Conservation (phyloP, 139 green algal genomes). For the Picochlorum sp. region DNA sequence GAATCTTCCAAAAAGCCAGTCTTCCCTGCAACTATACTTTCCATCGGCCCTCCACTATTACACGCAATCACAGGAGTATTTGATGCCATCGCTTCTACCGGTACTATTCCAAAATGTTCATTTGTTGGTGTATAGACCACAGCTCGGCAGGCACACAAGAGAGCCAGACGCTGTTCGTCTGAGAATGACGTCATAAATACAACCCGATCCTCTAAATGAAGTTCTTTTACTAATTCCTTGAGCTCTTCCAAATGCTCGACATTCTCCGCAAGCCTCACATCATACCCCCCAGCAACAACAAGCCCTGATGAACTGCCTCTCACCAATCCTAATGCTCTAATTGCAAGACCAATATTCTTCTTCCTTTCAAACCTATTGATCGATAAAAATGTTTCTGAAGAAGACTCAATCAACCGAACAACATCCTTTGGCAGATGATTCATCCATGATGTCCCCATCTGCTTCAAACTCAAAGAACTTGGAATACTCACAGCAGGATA, state of each 20-base stretch:
- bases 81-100: constrained; percentile 90
- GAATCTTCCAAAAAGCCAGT: constrained; percentile 67
- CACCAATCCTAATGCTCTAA: constrained; percentile 53
- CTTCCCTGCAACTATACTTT: constrained; percentile 57
- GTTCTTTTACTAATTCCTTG: constrained; percentile 31
- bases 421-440: constrained; percentile 35
- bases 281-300: constrained; percentile 82
- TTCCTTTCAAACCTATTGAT: constrained; percentile 98
- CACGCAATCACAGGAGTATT: constrained; percentile 77
- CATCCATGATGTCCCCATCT: constrained; percentile 28
- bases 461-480: constrained; percentile 23
- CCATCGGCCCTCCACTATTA: constrained; percentile 71
- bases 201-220: constrained; percentile 55
- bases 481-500: constrained; percentile 79
- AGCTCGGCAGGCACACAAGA: constrained; percentile 55
- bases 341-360: constrained; percentile 83
- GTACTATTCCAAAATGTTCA: constrained; percentile 99
- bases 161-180: constrained; percentile 46
- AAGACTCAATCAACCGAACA: constrained; percentile 28
- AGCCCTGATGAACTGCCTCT: constrained; percentile 10
- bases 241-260: constrained; percentile 74
- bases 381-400: constrained; percentile 71
- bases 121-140: constrained; percentile 85
- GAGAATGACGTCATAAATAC: constrained; percentile 81
- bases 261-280: constrained; percentile 82